phyloP scores from a whole-genome alignment of 1,284 basidiomycete species.

The Schizophyllum amplum region DNA sequence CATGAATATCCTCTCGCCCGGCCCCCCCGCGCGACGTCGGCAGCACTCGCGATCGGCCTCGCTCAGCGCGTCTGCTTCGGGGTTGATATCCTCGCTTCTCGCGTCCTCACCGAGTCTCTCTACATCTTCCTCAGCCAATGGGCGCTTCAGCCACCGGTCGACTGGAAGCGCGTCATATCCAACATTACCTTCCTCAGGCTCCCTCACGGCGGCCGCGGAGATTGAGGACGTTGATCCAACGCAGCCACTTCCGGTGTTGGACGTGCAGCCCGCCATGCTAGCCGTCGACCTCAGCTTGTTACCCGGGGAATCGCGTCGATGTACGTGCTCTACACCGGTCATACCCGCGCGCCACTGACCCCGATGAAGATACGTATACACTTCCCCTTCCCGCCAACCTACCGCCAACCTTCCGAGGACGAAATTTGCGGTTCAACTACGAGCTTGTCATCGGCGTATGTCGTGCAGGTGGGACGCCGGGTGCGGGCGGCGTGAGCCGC shows the following conservation, averaged over 20 bases:
- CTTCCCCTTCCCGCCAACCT: conserved; percentile 69
- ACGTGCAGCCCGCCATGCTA: conserved; percentile 77
- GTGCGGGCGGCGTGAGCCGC: conserved; percentile 51
- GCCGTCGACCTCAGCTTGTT: conserved; percentile 71
- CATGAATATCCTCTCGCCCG: conserved; percentile 52
- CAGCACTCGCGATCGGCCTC: conserved; percentile 1
- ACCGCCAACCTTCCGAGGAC: conserved; percentile 87
- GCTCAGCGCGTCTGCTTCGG: conserved; percentile 37
- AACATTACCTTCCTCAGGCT: conserved; percentile 5
- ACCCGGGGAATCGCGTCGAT: conserved; percentile 77
- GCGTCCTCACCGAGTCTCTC: conserved; percentile 24
- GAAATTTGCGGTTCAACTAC: conserved; percentile 80
- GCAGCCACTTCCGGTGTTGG: conserved; percentile 68
- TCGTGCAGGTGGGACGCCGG: conserved; percentile 36
- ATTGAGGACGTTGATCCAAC: conserved; percentile 51
- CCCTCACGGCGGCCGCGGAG: conserved; percentile 15
- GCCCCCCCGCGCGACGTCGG: conserved; percentile 20
- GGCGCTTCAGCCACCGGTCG: conserved; percentile 5
- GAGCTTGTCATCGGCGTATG: conserved; percentile 84
- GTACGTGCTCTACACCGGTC: conserved; percentile 45
- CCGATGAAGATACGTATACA: conserved; percentile 65
- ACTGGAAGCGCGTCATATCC: not conserved
- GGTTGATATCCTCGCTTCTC: conserved; percentile 47
- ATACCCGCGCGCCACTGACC: conserved; percentile 1
- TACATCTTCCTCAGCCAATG: conserved; percentile 3